Evolutionary conservation across 768 basidiomycete species (phyloP), one percentile per base, ranked within the genome.

Genomic region (Bullera alba): DNA sequence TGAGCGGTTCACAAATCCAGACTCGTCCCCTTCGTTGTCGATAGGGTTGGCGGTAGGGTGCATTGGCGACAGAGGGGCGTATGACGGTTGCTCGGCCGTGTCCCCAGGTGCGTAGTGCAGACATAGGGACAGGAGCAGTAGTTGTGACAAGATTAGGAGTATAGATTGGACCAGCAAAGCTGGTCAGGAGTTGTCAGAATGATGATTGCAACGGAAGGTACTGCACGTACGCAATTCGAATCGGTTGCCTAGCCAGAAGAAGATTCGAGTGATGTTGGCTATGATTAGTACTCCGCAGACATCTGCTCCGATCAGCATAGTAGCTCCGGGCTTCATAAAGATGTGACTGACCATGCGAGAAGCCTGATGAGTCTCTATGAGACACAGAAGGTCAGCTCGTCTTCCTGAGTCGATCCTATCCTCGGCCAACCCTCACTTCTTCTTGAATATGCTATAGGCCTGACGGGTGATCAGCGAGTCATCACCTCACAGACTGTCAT

Each of bases 181-280:
- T 72, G 50, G 42, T 17, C 8, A 48, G 27, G 36, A 15, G 32
- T 5, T 23, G 15, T 10, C 25, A 10, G 12, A 27, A 14, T 8
- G 14, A 25, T 10, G 5, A 16, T 12, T 43, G 42, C 19, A 8
- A 22, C 19, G 15, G 21, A 17, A 37, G 15, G 16, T 46, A 34
- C 19, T 2, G 16, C 36, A 56, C 65, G 49, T 27, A 72, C 71
- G 60, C n/a, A 59, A 56, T 43, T 72, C 71, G 51, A 72, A 72
- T 6, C 61, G 55, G 30, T 70, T 66, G 3, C 69, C 71, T 4
- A 72, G 67, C 62, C 65, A 72, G 57, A 72, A 72, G 61, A 70
- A 72, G n/a, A 68, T 60, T 38, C 71, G 56, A 32, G 60, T 67
- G 48, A 70, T 70, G 49, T 72, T 72, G 36, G 71, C 71, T 16